phyloP scores from a whole-genome alignment of 768 basidiomycete species.

The Termitomyces sp. region DNA sequence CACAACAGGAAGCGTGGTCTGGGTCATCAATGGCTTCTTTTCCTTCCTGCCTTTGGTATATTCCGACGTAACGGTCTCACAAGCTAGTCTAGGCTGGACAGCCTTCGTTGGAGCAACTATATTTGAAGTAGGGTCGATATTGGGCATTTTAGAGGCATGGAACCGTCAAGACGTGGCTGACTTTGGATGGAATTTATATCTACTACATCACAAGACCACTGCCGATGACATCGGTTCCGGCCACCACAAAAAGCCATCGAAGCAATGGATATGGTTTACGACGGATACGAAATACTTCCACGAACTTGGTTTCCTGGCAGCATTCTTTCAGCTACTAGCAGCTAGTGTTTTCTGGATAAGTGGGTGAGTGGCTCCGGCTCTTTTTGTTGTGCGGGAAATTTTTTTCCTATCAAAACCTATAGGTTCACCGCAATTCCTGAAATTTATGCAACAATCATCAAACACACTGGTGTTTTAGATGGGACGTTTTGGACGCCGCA shows the following conservation, averaged over 20 bases:
- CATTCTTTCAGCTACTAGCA: neutral
- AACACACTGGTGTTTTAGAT: conserved; percentile 27
- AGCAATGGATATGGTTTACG: neutral
- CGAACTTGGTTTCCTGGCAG: neutral
- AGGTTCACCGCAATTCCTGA: neutral
- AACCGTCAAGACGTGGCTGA: neutral
- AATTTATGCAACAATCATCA: conserved; percentile 12
- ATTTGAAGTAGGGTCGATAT: conserved; percentile 52
- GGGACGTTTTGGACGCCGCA: conserved; percentile 60
- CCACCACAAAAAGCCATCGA: neutral
- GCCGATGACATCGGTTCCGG: neutral
- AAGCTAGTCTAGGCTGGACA: conserved; percentile 34
- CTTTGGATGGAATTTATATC: neutral
- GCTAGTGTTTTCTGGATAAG: neutral
- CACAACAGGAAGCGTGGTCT: neutral
- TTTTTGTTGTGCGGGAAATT: neutral
- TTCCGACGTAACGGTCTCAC: conserved; percentile 10
- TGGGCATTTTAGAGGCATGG: conserved; percentile 29
- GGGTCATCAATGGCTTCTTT: neutral
- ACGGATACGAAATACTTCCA: neutral
- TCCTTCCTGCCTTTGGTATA: neutral
- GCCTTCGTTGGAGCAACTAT: conserved; percentile 54
- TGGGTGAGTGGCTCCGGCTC: neutral
- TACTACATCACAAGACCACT: neutral
- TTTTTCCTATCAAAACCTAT: neutral